Evolutionary conservation across 805 yeast species (phyloP).

Genomic region (Jamesozyma rosinii): DNA sequence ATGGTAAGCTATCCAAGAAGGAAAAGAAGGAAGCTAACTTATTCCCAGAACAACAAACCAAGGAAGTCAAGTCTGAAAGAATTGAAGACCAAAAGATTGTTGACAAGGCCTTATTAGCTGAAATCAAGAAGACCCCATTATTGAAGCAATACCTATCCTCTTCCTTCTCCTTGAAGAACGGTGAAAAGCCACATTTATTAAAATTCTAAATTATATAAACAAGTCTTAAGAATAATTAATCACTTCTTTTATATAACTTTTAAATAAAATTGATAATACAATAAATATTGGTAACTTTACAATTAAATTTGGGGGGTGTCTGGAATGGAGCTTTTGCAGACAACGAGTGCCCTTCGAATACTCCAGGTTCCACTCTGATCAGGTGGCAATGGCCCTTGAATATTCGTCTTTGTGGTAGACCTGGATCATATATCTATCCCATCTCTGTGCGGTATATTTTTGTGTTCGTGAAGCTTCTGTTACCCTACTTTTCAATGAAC

Average conservation of each 20-base stretch:
- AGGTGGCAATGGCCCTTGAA: too few relatives aligned
- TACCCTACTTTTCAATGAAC: too few relatives aligned
- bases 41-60: conserved; percentile 71
- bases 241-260: neutral
- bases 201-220: conserved; percentile 52
- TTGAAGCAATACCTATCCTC: conserved; percentile 94
- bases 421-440: too few relatives aligned
- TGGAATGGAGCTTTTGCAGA: too few relatives aligned
- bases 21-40: conserved; percentile 86
- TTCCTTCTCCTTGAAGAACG: conserved; percentile 92
- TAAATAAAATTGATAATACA: neutral
- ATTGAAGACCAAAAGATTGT: conserved; percentile 93
- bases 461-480: too few relatives aligned
- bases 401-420: too few relatives aligned
- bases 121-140: conserved; percentile 94
- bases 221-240: neutral
- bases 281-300: conserved; percentile 1
- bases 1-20: conserved; percentile 78
- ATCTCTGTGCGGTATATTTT: too few relatives aligned
- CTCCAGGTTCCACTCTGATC: too few relatives aligned
- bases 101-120: conserved; percentile 84
- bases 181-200: conserved; percentile 97
- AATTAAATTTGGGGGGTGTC: too few relatives aligned
- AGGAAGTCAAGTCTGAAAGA: conserved; percentile 89
- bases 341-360: too few relatives aligned